These are phyloP conservation scores for Diversispora epigaea DNA, from an alignment of 192 early-diverging fungal species.

Conservation along the genomic window DNA sequence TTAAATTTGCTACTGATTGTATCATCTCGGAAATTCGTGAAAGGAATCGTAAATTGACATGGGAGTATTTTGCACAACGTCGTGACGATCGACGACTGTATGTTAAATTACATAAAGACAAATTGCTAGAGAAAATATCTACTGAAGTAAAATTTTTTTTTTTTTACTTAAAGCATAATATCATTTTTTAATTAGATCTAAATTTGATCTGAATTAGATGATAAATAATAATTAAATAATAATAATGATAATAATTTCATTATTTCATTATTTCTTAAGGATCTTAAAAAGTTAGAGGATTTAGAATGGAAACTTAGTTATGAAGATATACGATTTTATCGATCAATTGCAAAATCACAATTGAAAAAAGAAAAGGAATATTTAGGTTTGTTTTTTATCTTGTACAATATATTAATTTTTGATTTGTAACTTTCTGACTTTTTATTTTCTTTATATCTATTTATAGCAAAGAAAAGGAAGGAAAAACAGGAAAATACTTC, in stretches of 20 bases:
- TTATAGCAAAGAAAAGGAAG: conserved; percentile 17
- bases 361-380: conserved; percentile 72
- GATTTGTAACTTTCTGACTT: not conserved
- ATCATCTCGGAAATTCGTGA: conserved; percentile 89
- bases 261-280: conserved; percentile 23
- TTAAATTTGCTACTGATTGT: conserved; percentile 72
- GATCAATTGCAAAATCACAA: conserved; percentile 69
- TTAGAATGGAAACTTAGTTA: conserved; percentile 80
- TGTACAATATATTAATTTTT: not conserved
- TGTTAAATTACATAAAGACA: conserved; percentile 70
- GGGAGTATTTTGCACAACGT: conserved; percentile 78
- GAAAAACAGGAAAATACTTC: not conserved
- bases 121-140: conserved; percentile 47
- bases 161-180: not conserved
- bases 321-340: conserved; percentile 88
- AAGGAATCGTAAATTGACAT: conserved; percentile 77
- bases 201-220: not conserved
- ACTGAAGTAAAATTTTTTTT: conserved; percentile 35
- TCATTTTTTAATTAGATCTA: not conserved
- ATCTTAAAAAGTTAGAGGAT: conserved; percentile 54
- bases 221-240: too few species aligned
- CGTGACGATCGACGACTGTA: conserved; percentile 78
- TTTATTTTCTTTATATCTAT: not conserved
- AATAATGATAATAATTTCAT: too few species aligned
- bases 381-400: conserved; percentile 45